A percentile compares a stretch with the other conserved stretches of the same genome.
phyloP scores from a whole-genome alignment of 495 filamentous ascomycete species.

The Aspergillus egyptiacus region DNA sequence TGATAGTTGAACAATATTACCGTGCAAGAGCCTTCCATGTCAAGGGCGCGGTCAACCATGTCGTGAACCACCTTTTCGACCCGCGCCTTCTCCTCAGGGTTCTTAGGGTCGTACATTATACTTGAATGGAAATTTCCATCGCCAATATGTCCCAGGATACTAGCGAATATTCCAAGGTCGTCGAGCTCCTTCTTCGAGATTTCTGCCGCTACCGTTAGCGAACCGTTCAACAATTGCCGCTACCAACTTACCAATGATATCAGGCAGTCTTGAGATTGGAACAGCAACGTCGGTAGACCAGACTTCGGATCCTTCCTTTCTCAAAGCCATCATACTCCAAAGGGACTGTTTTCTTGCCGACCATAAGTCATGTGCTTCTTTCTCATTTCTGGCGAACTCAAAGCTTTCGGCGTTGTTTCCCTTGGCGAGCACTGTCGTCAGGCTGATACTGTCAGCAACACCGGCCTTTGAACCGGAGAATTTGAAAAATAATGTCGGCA shows the following conservation, averaged over 20 bases:
- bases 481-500: constrained; percentile 92
- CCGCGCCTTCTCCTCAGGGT: constrained; percentile 60
- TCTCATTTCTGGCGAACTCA: constrained; percentile 66
- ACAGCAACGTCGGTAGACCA: constrained; percentile 87
- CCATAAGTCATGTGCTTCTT: constrained; percentile 77
- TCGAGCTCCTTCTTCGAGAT: constrained; percentile 86
- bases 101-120: constrained; percentile 71
- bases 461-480: constrained; percentile 69
- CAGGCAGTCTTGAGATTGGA: constrained; percentile 75
- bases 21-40: constrained; percentile 92
- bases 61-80: constrained; percentile 77
- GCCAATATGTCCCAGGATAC: constrained; percentile 78
- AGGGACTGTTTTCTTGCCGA: constrained; percentile 80
- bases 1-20: constrained; percentile 29
- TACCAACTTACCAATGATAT: constrained; percentile 62
- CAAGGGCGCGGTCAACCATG: constrained; percentile 81
- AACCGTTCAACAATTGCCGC: background rate
- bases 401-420: constrained; percentile 59
- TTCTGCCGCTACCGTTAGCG: constrained; percentile 40
- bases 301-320: constrained; percentile 53
- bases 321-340: constrained; percentile 54
- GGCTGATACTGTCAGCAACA: constrained; percentile 76
- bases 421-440: constrained; percentile 64
- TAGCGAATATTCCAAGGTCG: constrained; percentile 75
- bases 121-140: constrained; percentile 91